phyloP scores from a whole-genome alignment of 2,329 filamentous ascomycete genomes.

The Hypoxylon sp. region DNA sequence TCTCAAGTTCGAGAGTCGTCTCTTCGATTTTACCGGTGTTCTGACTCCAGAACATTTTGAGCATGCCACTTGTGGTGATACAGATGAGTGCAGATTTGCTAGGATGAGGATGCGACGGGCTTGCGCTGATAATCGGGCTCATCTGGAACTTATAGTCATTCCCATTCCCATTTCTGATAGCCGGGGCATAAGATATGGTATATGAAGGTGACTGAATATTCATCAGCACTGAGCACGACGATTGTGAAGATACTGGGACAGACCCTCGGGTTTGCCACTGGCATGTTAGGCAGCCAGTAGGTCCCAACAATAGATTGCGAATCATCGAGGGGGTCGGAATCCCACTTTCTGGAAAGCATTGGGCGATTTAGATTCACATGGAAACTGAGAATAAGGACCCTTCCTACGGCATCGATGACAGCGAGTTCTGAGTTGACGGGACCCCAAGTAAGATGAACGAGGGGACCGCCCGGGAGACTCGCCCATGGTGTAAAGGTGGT shows the following conservation, averaged over 20 bases:
- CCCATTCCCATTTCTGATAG: slow-evolving; percentile 68
- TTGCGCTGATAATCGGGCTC: slow-evolving; percentile 74
- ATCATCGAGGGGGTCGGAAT: slow-evolving; percentile 80
- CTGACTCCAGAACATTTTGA: slow-evolving; percentile 85
- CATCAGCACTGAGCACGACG: slow-evolving; percentile 25
- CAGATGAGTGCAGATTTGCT: slow-evolving; percentile 82
- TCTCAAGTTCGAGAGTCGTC: slow-evolving; percentile 80
- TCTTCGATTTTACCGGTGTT: slow-evolving; percentile 80
- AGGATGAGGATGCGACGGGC: slow-evolving; percentile 80
- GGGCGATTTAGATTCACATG: slow-evolving; percentile 81
- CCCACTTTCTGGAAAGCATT: slow-evolving; percentile 71
- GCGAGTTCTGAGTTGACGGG: slow-evolving; percentile 82
- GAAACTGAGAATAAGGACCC: slow-evolving; percentile 81
- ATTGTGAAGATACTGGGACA: slow-evolving; percentile 17
- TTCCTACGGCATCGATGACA: slow-evolving; percentile 83
- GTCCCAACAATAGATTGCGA: slow-evolving; percentile 84
- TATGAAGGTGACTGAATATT: slow-evolving; percentile 52
- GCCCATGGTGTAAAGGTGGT: slow-evolving; percentile 73
- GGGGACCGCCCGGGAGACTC: slow-evolving; percentile 73
- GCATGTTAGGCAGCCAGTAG: slow-evolving; percentile 82
- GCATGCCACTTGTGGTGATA: slow-evolving; percentile 79
- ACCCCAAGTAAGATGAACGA: slow-evolving; percentile 89
- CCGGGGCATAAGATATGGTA: slow-evolving; percentile 70
- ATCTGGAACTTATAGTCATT: slow-evolving; percentile 78
- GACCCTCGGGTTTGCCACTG: slow-evolving; percentile 59